phyloP scores from a whole-genome alignment of 169 alveolate species.

The Cryptosporidium andersoni region DNA sequence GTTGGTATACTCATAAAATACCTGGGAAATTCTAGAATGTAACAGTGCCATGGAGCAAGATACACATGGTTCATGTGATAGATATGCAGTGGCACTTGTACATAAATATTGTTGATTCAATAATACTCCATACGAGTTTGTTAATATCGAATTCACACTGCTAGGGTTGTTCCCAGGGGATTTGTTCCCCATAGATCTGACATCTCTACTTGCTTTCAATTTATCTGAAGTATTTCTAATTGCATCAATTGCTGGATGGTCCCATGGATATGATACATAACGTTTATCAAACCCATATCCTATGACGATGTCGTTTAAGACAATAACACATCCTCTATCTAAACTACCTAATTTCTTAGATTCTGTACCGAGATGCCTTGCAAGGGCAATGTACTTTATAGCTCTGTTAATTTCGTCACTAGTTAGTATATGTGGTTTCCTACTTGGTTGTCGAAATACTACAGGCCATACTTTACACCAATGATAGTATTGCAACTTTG shows the following conservation, averaged over 20 bases:
- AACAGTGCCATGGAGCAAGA: conserved; percentile 97
- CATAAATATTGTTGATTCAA: conserved; percentile 78
- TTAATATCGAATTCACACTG: not conserved
- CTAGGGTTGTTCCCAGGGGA: not conserved
- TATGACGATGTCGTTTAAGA: conserved; percentile 77
- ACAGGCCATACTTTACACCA: conserved; percentile 84
- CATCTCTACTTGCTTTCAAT: conserved; percentile 20
- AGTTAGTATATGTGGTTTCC: conserved; percentile 73
- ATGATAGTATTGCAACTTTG: conserved; percentile 76
- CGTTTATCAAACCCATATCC: conserved; percentile 81
- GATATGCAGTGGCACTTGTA: conserved; percentile 81
- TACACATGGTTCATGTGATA: conserved; percentile 93
- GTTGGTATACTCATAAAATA: conserved; percentile 81
- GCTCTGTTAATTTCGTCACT: conserved; percentile 64
- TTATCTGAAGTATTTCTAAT: conserved; percentile 63
- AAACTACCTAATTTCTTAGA: conserved; percentile 9
- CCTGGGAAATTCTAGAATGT: conserved; percentile 90
- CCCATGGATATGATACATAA: conserved; percentile 76
- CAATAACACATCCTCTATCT: conserved; percentile 80
- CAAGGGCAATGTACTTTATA: conserved; percentile 24
- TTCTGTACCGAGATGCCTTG: conserved; percentile 40
- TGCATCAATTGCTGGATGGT: conserved; percentile 82
- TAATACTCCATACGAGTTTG: not conserved
- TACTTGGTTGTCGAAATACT: conserved; percentile 78
- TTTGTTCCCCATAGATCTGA: conserved; percentile 23